Evolutionary conservation across 129 eudicot genomes (phyloP), one percentile per base, ranked within the genome.

Genomic region (Mikania micrantha): DNA sequence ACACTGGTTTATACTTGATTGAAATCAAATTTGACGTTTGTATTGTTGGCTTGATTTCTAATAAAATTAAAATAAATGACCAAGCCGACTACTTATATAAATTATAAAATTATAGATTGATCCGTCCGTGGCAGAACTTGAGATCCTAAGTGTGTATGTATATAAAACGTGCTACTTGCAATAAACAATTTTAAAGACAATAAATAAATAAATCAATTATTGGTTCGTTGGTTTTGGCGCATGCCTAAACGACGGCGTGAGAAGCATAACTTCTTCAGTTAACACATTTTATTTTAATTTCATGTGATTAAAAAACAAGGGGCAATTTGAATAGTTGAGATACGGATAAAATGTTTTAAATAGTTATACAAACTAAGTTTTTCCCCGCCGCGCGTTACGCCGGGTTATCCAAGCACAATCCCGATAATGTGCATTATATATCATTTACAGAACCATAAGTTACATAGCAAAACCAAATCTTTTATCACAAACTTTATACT

Each of bases 211-310:
- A 49, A 35, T 28, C 31, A 61, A 73, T 62, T 12, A 73, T 62
- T 73, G 71, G 42, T 48, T 47, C 40, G 22, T 34, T 47, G 24
- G n/a, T 59, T 8, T 72, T 34, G 52, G 31, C 62, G 17, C 62
- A 35, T 62, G 62, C 76, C 47, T 44, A 70, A 17, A 40, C 67
- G n/a, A 59, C 36, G 48, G 68, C 60, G 76, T 71, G 68, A 71
- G 68, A 42, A 71, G 24, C 76, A 59, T 60, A 60, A n/a, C n/a
- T 58, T 57, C 32, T 57, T 57, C 4, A 19, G 3, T 17, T 7
- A 48, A 16, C 9, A 16, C 54, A 48, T 47, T 1, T n/a, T 47
- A 40, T 40, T 9, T 9, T 9, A 38, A 9, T 40, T 9, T 40
- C 2, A 40, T 5, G 2, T 39, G 0, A 39, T 39, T 39, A 6